These are phyloP conservation scores for Eutypa lata DNA, from an alignment of 2,329 filamentous ascomycete genomes.

Conservation along the genomic window DNA sequence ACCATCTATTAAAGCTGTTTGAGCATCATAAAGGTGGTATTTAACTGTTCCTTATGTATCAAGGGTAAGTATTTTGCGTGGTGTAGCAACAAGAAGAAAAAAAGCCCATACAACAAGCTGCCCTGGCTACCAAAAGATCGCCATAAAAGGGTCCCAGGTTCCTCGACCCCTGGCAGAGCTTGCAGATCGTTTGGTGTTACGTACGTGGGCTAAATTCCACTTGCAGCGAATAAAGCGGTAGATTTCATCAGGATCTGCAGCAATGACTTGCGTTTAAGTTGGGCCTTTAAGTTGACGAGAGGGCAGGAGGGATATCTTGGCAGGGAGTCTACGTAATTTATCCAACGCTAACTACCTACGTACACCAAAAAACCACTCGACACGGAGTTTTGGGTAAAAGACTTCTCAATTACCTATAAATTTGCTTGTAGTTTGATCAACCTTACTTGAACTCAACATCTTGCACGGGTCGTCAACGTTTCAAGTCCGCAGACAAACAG, in stretches of 20 bases:
- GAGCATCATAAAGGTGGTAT: no score
- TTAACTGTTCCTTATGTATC: no score
- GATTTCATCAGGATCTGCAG: conserved; percentile 24
- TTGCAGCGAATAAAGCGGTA: conserved; percentile 18
- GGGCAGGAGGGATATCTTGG: conserved; percentile 16
- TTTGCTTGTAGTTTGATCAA: no score
- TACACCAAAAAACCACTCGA: not conserved
- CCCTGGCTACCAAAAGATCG: no score
- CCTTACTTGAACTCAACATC: no score
- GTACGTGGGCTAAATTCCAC: conserved; percentile 7
- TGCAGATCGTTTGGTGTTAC: not conserved
- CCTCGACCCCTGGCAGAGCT: not conserved
- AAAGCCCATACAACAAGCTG: no score
- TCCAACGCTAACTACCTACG: not conserved
- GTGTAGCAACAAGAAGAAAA: no score
- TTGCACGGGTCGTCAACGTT: no score
- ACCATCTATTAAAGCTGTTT: no score
- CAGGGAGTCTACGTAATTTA: conserved; percentile 7
- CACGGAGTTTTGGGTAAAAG: not conserved
- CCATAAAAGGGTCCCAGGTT: not conserved
- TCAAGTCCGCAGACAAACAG: not conserved
- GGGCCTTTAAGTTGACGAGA: no score
- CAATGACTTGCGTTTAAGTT: conserved; percentile 14
- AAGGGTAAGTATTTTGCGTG: no score
- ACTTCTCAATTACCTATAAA: no score